Base-by-base conservation (phyloP, 441 rosid species). In the Arabidopsis lyrata region DNA sequence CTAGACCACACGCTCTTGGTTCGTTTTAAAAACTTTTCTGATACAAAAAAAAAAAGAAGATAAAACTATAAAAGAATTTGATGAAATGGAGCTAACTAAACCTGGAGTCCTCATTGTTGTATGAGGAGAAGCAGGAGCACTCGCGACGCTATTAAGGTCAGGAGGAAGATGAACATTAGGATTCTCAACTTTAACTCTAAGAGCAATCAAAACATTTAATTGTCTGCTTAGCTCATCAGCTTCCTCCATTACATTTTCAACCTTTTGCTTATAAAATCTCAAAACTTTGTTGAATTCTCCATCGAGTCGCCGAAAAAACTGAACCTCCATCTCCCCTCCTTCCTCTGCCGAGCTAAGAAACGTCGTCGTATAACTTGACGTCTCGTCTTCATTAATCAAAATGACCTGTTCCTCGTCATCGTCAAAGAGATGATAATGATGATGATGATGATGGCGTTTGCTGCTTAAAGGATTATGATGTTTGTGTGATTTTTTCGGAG, bases 121-220 rank as follows among this genome's bases (percentile, higher is more conserved):
- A 53, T 63, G 79, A 68, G 76, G 83, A 49, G 79, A 70, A 48
- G 63, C 0, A 70, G 79, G 47, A 63, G 73, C 15, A 80, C 71
- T 2, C 1, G 87, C 66, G 75, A 56, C 6, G 8, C 32, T 71
- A 52, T 36, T 18, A 6, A 65, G 13, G 58, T 75, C 45, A 20
- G 69, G 24, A 72, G 76, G 78, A 50, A 83, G 73, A 62, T 69
- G 31, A 38, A 81, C 41, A 2, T 29, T 36, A 0, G 92, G 93
- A 61, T 82, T 69, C 44, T 93, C 90, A 39, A 90, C 88, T 45
- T 81, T 90, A 38, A 93, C 76, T 75, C 98, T 66, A 9, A 93
- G 81, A 58, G 95, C 91, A 62, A 93, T 90, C 80, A 93, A 75
- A 63, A 89, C 91, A 78, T 90, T 77, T 87, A 93, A 84, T 73